These are phyloP conservation scores for Argentina anserina DNA, from an alignment of 306 rosid genomes.

Conservation along the genomic window DNA sequence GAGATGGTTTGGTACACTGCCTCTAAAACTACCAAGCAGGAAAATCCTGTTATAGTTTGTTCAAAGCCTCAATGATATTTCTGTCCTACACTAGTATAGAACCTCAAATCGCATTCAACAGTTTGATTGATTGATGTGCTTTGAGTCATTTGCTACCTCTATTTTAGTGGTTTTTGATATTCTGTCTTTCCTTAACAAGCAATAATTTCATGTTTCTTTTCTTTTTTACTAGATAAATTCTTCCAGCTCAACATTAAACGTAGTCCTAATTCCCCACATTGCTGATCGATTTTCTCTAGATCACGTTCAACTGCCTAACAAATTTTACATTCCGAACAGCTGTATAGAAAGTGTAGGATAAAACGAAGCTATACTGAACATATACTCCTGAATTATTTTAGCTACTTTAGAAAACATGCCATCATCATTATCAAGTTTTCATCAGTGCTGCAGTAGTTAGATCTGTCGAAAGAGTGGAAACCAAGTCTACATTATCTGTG, in stretches of 20 bases:
- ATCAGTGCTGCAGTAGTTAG: not conserved
- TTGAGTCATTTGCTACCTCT: not conserved
- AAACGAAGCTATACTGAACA: not conserved
- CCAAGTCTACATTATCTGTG: not conserved
- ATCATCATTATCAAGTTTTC: not conserved
- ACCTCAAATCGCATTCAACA: slow-evolving; percentile 3
- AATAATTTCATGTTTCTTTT: not conserved
- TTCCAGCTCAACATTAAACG: not conserved
- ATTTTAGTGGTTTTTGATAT: not conserved
- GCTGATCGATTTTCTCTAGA: not conserved
- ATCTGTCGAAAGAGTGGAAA: not conserved
- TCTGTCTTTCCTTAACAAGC: not conserved
- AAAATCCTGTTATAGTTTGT: slow-evolving; percentile 19
- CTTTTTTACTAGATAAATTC: not conserved
- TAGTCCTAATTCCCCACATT: not conserved
- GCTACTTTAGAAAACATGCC: not conserved
- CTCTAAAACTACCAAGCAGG: slow-evolving; percentile 26
- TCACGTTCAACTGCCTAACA: slow-evolving; percentile 7
- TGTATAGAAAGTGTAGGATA: not conserved
- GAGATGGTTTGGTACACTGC: slow-evolving; percentile 18
- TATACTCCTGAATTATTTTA: slow-evolving; percentile 1
- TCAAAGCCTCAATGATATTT: not conserved
- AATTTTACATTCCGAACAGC: not conserved
- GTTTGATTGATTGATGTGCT: slow-evolving; percentile 10
- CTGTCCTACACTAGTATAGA: not conserved